Base-by-base conservation (phyloP, 306 rosid species). In the Hylodesmum podocarpum region DNA sequence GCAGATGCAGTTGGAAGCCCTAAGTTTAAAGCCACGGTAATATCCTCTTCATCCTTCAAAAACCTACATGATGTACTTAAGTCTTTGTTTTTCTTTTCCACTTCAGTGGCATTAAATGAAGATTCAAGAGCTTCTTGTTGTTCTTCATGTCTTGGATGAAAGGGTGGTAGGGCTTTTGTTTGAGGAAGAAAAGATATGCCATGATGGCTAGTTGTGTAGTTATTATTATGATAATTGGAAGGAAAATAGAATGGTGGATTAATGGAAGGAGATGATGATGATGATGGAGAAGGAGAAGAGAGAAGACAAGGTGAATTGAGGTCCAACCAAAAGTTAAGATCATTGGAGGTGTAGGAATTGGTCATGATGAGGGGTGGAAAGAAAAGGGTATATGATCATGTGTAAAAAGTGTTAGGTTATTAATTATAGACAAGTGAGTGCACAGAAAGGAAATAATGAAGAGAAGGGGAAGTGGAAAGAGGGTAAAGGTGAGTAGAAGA, bases 1-100 rank as follows among this genome's bases (percentile, higher is more conserved):
- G 80, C 74, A 63, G 69, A 82, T 47, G 63, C 34, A 67, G 9
- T 83, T 58, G 98, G 97, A 68, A 87, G 93, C 86, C 98, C 98
- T 84, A 93, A 74, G 86, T 91, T 92, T 41, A 93, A 86, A 81
- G 91, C 97, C 39, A 93, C 93, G 7, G 90, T 84, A 1, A 86
- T 88, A 78, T 72, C 29, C 12, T 70, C 73, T 14, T 82, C 73
- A 4, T 37, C 70, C 5, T 90, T 80, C 43, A 68, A 16, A 12
- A 58, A 73, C 27, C 25, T 18, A 24, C 76, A 77, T 27, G 67
- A 41, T 4, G 78, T 66, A 62, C 78, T 78, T 22, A 51, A 27
- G 14, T 78, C 73, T 71, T 83, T 69, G 34, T 70, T 81, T 22
- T 82, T 73, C 5, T 51, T 54, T 16, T 64, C 49, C 25, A 54